phyloP scores from a whole-genome alignment of 192 early-diverging fungal species.

The Coemansia sp. region DNA sequence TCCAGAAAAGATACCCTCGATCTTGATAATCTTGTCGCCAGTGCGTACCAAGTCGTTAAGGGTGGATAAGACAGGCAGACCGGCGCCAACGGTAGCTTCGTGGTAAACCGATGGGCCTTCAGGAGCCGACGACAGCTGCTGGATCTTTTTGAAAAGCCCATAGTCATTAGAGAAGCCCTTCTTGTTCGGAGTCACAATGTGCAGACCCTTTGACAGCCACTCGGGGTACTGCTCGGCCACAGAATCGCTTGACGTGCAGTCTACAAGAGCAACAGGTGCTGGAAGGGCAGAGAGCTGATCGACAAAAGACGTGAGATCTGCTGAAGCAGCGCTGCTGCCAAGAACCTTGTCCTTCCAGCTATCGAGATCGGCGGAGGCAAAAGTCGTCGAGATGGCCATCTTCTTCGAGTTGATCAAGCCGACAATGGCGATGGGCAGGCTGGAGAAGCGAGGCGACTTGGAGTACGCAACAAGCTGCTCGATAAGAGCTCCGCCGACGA shows the following conservation, averaged over 20 bases:
- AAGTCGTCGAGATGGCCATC: slow-evolving; percentile 56
- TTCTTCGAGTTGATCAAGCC: slow-evolving; percentile 78
- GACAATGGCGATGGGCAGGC: slow-evolving; percentile 63
- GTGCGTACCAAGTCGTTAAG: slow-evolving; percentile 87
- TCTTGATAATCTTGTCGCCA: slow-evolving; percentile 86
- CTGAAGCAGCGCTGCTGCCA: slow-evolving; percentile 27
- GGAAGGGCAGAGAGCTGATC: slow-evolving; percentile 53
- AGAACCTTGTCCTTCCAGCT: slow-evolving; percentile 54
- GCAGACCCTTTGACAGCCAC: slow-evolving; percentile 76
- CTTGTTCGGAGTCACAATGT: slow-evolving; percentile 97
- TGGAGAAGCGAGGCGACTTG: slow-evolving; percentile 40
- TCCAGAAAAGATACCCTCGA: slow-evolving; percentile 98
- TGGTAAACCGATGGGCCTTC: slow-evolving; percentile 73
- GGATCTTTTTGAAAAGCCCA: slow-evolving; percentile 73
- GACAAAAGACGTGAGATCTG: slow-evolving; percentile 57
- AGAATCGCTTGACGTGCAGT: slow-evolving; percentile 83
- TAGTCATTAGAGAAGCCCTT: slow-evolving; percentile 87
- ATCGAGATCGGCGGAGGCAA: slow-evolving; percentile 48
- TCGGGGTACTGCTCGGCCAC: slow-evolving; percentile 79
- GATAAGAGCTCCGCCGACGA: slow-evolving; percentile 87
- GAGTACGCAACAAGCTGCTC: slow-evolving; percentile 68
- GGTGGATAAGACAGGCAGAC: slow-evolving; percentile 90
- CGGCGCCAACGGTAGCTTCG: slow-evolving; percentile 96
- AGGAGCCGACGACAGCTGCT: slow-evolving; percentile 51
- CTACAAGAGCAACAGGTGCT: slow-evolving; percentile 72